These are phyloP conservation scores for Solanum chmielewskii DNA, from an alignment of 257 asterid genomes.

Conservation along the genomic window DNA sequence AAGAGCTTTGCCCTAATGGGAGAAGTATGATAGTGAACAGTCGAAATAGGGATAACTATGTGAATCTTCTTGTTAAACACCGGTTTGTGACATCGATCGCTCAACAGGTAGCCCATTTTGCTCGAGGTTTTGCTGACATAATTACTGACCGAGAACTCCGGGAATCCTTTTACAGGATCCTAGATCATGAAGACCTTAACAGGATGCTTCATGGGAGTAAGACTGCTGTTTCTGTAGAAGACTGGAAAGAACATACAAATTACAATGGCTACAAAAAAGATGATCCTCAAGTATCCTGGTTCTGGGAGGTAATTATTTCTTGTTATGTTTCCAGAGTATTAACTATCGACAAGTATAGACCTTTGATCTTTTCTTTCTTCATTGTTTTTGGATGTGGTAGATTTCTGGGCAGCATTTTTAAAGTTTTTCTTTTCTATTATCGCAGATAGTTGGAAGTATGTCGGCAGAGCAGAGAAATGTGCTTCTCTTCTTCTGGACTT, in stretches of 20 bases:
- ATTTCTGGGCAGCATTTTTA: not conserved
- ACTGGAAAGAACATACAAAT: constrained; percentile 79
- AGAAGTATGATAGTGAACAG: not conserved
- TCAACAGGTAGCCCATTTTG: constrained; percentile 54
- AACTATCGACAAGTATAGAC: not conserved
- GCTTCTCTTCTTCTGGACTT: constrained; percentile 91
- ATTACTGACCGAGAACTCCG: constrained; percentile 18
- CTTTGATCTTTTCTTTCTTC: not conserved
- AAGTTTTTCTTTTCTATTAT: not conserved
- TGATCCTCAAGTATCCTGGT: constrained; percentile 74
- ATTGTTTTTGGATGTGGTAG: not conserved
- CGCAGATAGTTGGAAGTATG: constrained; percentile 57
- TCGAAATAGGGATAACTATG: not conserved
- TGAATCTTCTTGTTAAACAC: constrained; percentile 7
- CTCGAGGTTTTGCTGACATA: constrained; percentile 55
- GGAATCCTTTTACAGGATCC: constrained; percentile 47
- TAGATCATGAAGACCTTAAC: constrained; percentile 68
- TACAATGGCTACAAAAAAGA: constrained; percentile 58
- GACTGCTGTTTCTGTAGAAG: constrained; percentile 53
- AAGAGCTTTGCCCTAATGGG: not conserved
- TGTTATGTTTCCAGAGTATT: not conserved
- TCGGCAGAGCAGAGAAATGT: constrained; percentile 57
- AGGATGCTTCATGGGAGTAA: constrained; percentile 72
- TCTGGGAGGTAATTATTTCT: constrained; percentile 63
- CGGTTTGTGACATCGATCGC: constrained; percentile 51